phyloP scores from a whole-genome alignment of 1,284 basidiomycete genomes.

The Ustilago xerochloae region DNA sequence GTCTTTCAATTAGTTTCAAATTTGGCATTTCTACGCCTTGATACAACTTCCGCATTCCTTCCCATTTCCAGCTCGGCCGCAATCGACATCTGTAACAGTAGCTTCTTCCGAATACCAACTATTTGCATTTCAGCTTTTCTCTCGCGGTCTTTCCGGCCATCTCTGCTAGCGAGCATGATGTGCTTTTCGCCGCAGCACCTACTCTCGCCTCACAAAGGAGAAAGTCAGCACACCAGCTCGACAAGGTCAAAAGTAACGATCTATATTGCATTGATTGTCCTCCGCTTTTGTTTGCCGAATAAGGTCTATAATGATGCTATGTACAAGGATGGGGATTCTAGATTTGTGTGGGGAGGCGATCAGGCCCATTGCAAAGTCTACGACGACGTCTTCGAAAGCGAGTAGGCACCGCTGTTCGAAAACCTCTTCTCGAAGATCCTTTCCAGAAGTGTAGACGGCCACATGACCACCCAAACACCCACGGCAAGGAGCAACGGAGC shows the following conservation, averaged over 20 bases:
- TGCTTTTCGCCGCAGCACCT: neutral
- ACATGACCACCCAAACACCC: conserved; percentile 46
- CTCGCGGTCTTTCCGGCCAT: too few relatives aligned
- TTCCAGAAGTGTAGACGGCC: conserved; percentile 41
- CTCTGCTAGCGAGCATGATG: too few relatives aligned
- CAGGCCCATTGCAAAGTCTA: neutral
- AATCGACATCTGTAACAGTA: conserved; percentile 27
- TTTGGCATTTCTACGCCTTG: neutral
- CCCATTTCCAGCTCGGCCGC: neutral
- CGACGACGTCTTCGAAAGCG: conserved; percentile 11
- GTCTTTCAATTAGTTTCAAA: too few relatives aligned
- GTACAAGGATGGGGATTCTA: neutral
- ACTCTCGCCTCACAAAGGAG: neutral
- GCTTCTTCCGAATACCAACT: conserved; percentile 7
- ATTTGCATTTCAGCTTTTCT: neutral
- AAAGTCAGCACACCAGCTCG: neutral
- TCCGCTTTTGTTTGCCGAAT: neutral
- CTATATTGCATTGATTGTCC: neutral
- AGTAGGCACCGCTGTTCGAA: neutral
- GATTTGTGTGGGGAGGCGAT: neutral
- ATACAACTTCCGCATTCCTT: neutral
- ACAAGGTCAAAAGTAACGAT: neutral
- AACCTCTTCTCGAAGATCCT: conserved; percentile 27
- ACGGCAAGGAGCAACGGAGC: conserved; percentile 48
- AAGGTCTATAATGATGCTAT: neutral